A percentile compares a stretch with the other conserved stretches of the same genome.
Evolutionary conservation across 768 basidiomycete species (phyloP).

Genomic region (Podaxis carcinomalis): DNA sequence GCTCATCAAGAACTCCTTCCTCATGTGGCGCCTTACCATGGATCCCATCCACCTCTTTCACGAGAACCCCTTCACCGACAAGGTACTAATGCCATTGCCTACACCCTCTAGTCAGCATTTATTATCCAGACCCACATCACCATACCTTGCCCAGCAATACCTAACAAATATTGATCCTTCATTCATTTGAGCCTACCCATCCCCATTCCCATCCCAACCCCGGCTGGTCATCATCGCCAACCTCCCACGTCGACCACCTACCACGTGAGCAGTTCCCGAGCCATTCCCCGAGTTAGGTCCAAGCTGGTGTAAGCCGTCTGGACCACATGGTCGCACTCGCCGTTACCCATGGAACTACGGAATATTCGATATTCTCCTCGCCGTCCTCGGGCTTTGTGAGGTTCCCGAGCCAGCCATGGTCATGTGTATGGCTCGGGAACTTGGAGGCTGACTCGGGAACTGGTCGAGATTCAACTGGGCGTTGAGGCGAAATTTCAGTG

Average conservation of each 20-base stretch:
- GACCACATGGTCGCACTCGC: not conserved
- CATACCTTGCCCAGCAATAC: not conserved
- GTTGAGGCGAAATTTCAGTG: not conserved
- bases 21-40: too few species aligned
- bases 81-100: not conserved
- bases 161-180: not conserved
- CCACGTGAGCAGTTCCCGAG: constrained; percentile 13
- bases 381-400: constrained; percentile 15
- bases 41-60: too few species aligned
- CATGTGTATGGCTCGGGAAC: constrained; percentile 29
- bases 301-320: not conserved
- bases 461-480: not conserved
- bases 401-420: constrained; percentile 37
- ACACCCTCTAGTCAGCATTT: not conserved
- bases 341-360: not conserved
- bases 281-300: constrained; percentile 11
- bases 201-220: not conserved
- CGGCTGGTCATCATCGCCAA: not conserved
- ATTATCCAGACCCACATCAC: not conserved
- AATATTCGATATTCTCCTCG: not conserved
- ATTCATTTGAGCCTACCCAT: not conserved
- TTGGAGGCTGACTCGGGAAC: constrained; percentile 36
- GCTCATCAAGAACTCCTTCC: too few species aligned
- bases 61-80: not conserved
- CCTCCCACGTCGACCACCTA: not conserved